Evolutionary conservation across 2,329 filamentous ascomycete genomes (phyloP).

Genomic region (Botrytis byssoidea): DNA sequence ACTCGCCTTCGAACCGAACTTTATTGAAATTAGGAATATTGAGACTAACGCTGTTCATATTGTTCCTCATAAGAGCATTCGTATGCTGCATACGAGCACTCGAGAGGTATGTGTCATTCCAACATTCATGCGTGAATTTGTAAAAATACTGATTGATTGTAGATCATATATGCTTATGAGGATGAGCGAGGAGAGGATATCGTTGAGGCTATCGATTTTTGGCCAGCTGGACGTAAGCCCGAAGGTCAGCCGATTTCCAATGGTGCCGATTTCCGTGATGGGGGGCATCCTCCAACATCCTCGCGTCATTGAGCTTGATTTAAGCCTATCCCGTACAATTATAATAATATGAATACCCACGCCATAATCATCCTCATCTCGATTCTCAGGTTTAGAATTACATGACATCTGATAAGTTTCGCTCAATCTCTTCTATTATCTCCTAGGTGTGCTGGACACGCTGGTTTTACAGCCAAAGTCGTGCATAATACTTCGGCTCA

Average conservation of each 20-base stretch:
- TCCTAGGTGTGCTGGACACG: conserved; percentile 22
- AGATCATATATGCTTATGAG: conserved; percentile 98
- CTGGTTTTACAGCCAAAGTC: conserved; percentile 20
- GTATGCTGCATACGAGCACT: conserved; percentile 95
- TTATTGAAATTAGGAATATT: conserved; percentile 94
- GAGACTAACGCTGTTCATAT: conserved; percentile 95
- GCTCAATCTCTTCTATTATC: conserved; percentile 19
- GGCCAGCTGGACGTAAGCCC: conserved; percentile 48
- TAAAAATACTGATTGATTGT: conserved; percentile 30
- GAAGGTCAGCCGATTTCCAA: conserved; percentile 30
- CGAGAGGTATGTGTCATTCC: conserved; percentile 70
- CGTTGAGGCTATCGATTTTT: conserved; percentile 94
- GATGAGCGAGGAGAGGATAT: conserved; percentile 92
- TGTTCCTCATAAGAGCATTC: conserved; percentile 91
- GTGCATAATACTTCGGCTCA: conserved; percentile 20
- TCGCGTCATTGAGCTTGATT: conserved; percentile 31
- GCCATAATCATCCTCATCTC: conserved; percentile 20
- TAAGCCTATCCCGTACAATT: conserved; percentile 10
- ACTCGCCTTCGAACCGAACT: conserved; percentile 93
- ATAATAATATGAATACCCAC: conserved; percentile 20
- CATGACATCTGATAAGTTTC: conserved; percentile 20
- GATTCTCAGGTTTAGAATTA: conserved; percentile 18
- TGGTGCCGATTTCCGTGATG: conserved; percentile 25
- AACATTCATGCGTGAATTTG: conserved; percentile 4
- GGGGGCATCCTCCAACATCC: conserved; percentile 31